phyloP scores from a whole-genome alignment of 2,329 filamentous ascomycete genomes.

The Colletotrichum nymphaeae region DNA sequence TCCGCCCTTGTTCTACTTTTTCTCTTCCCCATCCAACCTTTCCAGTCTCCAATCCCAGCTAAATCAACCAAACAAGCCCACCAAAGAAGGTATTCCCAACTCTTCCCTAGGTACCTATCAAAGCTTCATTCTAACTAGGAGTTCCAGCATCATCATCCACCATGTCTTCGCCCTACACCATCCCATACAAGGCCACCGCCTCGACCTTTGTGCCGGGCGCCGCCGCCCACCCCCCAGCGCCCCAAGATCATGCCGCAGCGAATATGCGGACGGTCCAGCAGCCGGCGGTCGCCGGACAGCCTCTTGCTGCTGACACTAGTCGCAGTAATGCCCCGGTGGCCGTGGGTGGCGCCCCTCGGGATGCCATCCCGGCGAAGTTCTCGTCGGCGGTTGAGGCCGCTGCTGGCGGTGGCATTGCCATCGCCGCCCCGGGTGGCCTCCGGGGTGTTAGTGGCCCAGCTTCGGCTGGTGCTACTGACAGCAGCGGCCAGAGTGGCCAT shows the following conservation, averaged over 20 bases:
- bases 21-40: not conserved
- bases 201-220: not conserved
- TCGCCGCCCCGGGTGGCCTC: not conserved
- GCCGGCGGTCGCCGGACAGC: not conserved
- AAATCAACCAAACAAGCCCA: not conserved
- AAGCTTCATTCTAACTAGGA: not conserved
- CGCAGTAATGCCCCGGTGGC: slow-evolving; percentile 1
- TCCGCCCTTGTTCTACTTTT: not conserved
- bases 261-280: not conserved
- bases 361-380: slow-evolving; percentile 18
- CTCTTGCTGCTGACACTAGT: not conserved
- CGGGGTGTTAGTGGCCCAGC: not conserved
- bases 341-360: not conserved
- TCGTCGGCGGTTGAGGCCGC: slow-evolving; percentile 1
- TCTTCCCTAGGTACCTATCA: too few species aligned
- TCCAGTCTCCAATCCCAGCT: not conserved
- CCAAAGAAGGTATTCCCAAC: not conserved
- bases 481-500: not conserved
- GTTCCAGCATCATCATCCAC: not conserved
- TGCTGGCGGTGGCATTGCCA: slow-evolving; percentile 15
- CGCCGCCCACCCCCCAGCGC: not conserved
- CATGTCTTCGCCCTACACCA: slow-evolving; percentile 27
- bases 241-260: not conserved
- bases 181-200: slow-evolving; percentile 29
- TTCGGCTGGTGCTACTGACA: not conserved